These are phyloP conservation scores for Dujonia santamariae DNA, from an alignment of 1,139 yeast species.

Conservation along the genomic window DNA sequence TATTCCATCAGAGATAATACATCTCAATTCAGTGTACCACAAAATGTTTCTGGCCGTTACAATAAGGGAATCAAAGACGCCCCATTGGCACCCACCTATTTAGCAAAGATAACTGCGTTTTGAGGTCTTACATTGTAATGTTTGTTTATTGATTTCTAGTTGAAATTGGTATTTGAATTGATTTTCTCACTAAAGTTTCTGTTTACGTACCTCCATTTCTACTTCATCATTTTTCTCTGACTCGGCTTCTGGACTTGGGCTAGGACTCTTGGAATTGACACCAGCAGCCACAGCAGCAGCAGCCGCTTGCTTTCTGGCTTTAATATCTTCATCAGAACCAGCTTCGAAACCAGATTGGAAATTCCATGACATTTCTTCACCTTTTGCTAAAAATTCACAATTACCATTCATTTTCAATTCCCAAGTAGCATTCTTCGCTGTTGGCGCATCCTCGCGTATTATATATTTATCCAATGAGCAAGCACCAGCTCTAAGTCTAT, in stretches of 20 bases:
- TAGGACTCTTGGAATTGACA: slow-evolving; percentile 1
- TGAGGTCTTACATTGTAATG: no score
- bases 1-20: no score
- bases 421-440: slow-evolving; percentile 42
- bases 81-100: no score
- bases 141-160: no score
- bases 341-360: slow-evolving; percentile 69
- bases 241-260: slow-evolving; percentile 7
- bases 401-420: slow-evolving; percentile 60
- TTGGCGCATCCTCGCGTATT: slow-evolving; percentile 10
- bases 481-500: slow-evolving; percentile 47
- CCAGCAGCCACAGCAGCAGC: slow-evolving; percentile 6
- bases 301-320: slow-evolving; percentile 32
- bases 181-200: no score
- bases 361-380: slow-evolving; percentile 94
- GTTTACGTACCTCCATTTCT: slow-evolving; percentile 32
- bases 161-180: no score
- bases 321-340: slow-evolving; percentile 73
- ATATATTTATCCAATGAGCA: slow-evolving; percentile 41
- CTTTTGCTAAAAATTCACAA: slow-evolving; percentile 59
- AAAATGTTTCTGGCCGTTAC: no score
- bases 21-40: no score
- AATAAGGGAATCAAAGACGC: no score
- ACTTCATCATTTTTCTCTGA: slow-evolving; percentile 13
- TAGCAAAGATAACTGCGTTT: no score